Percentiles rank a stretch among this genome's conserved stretches.
These are phyloP conservation scores for Angophora floribunda DNA, from an alignment of 345 rosid species.

Conservation along the genomic window DNA sequence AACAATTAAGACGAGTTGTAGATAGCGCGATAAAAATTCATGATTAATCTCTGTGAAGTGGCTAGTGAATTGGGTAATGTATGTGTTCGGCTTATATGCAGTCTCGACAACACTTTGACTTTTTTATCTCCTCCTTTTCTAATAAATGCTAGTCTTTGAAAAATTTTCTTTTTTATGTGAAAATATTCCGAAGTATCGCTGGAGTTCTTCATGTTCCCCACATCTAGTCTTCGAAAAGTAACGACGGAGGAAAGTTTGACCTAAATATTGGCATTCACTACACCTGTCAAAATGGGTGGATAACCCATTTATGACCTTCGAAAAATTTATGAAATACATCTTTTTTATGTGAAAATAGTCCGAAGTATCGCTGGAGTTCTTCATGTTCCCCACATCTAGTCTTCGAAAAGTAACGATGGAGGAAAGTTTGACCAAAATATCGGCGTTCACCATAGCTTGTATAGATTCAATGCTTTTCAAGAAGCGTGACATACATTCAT, in stretches of 20 bases:
- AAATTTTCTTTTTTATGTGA: background rate
- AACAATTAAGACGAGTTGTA: background rate
- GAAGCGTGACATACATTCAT: too few relatives aligned
- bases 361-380: background rate
- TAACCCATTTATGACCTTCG: too few relatives aligned
- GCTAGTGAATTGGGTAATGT: background rate
- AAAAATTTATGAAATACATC: too few relatives aligned
- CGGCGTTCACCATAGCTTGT: background rate
- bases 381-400: background rate
- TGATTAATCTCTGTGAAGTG: background rate
- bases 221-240: background rate
- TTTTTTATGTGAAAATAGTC: background rate
- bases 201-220: background rate
- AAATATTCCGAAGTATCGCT: background rate
- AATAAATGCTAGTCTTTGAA: background rate
- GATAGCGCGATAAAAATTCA: background rate
- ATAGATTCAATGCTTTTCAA: background rate
- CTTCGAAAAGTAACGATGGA: background rate
- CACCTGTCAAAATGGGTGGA: too few relatives aligned
- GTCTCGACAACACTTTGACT: background rate
- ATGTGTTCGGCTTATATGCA: background rate
- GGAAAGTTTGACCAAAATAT: background rate
- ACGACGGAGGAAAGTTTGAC: background rate
- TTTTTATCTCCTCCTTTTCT: background rate
- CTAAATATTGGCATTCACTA: background rate